Conservation (phyloP, 1,284 basidiomycete genomes). For the Testicularia cyperi region DNA sequence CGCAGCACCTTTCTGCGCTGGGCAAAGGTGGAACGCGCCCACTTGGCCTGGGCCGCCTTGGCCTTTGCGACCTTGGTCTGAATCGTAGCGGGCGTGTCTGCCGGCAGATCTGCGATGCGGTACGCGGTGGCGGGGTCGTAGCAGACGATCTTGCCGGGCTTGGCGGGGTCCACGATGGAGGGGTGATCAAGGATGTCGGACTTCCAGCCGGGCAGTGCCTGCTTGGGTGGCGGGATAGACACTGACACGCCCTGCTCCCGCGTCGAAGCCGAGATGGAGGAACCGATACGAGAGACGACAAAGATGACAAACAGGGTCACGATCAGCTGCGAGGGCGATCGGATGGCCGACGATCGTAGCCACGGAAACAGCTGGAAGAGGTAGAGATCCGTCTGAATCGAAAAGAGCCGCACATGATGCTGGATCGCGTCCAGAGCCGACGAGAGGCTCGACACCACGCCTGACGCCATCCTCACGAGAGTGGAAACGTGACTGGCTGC, state of each 20-base stretch:
- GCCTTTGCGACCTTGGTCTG: conserved; percentile 71
- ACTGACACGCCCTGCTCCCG: conserved; percentile 21
- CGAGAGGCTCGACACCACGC: background rate
- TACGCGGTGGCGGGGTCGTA: conserved; percentile 86
- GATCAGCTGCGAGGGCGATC: conserved; percentile 22
- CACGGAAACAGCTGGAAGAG: conserved; percentile 21
- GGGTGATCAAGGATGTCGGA: conserved; percentile 23
- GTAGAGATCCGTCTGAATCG: conserved; percentile 26
- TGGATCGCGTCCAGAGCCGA: conserved; percentile 4
- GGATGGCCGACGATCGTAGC: conserved; percentile 10
- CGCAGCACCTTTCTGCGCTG: conserved; percentile 77
- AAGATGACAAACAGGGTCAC: conserved; percentile 22
- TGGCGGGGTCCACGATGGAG: conserved; percentile 3
- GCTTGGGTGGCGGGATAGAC: conserved; percentile 22
- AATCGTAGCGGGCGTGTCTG: conserved; percentile 72
- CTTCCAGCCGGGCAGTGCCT: conserved; percentile 40
- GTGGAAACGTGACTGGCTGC: no score
- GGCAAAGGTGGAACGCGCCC: conserved; percentile 73
- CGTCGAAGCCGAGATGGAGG: conserved; percentile 1
- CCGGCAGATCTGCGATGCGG: conserved; percentile 71
- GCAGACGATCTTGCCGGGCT: conserved; percentile 71
- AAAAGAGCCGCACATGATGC: conserved; percentile 13
- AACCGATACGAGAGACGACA: conserved; percentile 11
- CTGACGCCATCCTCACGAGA: no score
- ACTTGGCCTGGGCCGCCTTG: conserved; percentile 69